Evolutionary conservation across 2,329 filamentous ascomycete species (phyloP).

Genomic region (Fusarium pilosicola): DNA sequence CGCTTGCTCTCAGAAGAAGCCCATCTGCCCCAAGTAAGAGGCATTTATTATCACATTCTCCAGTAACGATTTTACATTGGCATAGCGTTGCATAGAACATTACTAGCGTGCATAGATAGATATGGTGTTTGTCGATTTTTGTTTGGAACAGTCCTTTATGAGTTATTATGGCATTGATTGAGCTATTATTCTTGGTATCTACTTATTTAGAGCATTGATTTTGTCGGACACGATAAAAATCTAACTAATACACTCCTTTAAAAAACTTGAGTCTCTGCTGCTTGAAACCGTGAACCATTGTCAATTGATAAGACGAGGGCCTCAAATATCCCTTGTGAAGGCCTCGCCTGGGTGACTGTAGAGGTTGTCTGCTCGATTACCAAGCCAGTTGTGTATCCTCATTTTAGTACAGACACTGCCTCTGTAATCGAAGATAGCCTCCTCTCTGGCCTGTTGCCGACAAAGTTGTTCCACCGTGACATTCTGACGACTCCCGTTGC

Average conservation of each 20-base stretch:
- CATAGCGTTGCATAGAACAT: slow-evolving; percentile 15
- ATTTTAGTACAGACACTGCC: neutral
- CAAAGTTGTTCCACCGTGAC: neutral
- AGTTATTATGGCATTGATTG: slow-evolving; percentile 17
- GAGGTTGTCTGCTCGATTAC: rapidly evolving
- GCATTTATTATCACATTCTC: neutral
- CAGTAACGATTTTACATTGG: neutral
- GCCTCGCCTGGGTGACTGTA: neutral
- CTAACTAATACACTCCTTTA: slow-evolving; percentile 33
- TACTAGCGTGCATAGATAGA: neutral
- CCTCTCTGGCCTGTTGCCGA: neutral
- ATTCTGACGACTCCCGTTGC: neutral
- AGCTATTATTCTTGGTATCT: slow-evolving; percentile 4
- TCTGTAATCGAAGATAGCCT: neutral
- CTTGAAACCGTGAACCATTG: neutral
- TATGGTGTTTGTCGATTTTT: slow-evolving; percentile 2
- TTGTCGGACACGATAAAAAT: slow-evolving; percentile 23
- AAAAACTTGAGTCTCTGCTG: neutral
- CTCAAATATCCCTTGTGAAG: neutral
- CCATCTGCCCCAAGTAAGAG: slow-evolving; percentile 33
- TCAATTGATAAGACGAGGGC: neutral
- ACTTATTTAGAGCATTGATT: slow-evolving; percentile 23
- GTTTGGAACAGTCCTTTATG: slow-evolving; percentile 7
- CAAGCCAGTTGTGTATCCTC: rapidly evolving
- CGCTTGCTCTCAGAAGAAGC: slow-evolving; percentile 17